phyloP scores from a whole-genome alignment of 768 basidiomycete genomes.

The Tephrocybe sp. region DNA sequence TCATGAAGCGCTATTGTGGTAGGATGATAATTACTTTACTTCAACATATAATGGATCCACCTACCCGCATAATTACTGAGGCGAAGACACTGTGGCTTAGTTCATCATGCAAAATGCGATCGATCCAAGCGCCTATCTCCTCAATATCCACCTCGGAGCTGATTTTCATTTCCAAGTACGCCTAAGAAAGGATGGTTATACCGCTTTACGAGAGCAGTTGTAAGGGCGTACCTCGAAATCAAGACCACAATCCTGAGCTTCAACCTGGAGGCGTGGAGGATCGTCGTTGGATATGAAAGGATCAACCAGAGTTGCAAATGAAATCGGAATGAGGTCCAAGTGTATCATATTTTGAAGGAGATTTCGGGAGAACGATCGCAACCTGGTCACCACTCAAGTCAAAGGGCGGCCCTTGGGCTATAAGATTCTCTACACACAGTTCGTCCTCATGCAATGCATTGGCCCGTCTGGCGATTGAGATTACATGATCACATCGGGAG shows the following conservation, averaged over 20 bases:
- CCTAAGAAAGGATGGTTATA: slow-evolving; percentile 27
- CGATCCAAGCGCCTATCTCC: slow-evolving; percentile 37
- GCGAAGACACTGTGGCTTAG: slow-evolving; percentile 59
- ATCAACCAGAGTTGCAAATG: slow-evolving; percentile 50
- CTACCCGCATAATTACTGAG: slow-evolving; percentile 54
- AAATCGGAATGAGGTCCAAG: slow-evolving; percentile 52
- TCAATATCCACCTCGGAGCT: slow-evolving; percentile 43
- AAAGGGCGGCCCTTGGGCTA: background rate
- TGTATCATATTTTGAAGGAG: slow-evolving; percentile 55
- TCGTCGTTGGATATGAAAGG: slow-evolving; percentile 47
- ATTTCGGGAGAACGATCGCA: slow-evolving; percentile 41
- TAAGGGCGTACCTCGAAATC: slow-evolving; percentile 50
- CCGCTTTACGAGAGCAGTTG: slow-evolving; percentile 3
- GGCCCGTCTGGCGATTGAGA: slow-evolving; percentile 30
- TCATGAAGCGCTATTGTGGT: slow-evolving; percentile 52
- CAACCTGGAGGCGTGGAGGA: slow-evolving; percentile 47
- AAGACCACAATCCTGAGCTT: slow-evolving; percentile 58
- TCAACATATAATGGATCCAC: slow-evolving; percentile 11
- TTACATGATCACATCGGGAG: slow-evolving; percentile 48
- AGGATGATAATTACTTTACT: background rate
- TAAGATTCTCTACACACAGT: slow-evolving; percentile 18
- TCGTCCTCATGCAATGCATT: slow-evolving; percentile 28
- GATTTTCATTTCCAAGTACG: slow-evolving; percentile 58
- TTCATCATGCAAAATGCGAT: slow-evolving; percentile 53
- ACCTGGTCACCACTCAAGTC: slow-evolving; percentile 4